These are phyloP conservation scores for Papiliotrema terrestris DNA, from an alignment of 1,284 basidiomycete genomes.

Conservation along the genomic window DNA sequence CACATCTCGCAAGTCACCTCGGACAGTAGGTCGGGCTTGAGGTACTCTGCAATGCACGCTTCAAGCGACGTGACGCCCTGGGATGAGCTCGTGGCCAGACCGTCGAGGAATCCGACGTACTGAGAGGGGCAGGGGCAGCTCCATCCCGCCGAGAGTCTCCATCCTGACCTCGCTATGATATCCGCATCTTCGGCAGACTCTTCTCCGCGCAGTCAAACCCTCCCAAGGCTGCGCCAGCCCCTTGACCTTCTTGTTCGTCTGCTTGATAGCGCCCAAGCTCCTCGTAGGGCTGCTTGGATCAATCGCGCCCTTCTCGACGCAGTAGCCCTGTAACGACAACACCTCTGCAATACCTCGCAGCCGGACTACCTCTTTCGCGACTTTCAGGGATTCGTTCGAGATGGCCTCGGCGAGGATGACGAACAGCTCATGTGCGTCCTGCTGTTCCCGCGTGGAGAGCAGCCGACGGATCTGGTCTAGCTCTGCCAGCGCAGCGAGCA, in stretches of 20 bases:
- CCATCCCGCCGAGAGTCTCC: conserved; percentile 46
- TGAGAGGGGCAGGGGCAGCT: conserved; percentile 37
- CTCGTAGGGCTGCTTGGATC: not conserved
- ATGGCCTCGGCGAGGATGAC: conserved; percentile 81
- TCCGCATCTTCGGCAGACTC: conserved; percentile 44
- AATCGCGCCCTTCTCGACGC: conserved; percentile 4
- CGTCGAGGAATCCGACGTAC: not conserved
- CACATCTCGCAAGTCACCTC: conserved; percentile 53
- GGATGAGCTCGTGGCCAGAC: conserved; percentile 16
- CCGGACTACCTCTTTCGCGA: conserved; percentile 34
- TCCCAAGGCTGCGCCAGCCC: conserved; percentile 46
- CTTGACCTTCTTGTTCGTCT: conserved; percentile 21
- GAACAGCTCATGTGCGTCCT: conserved; percentile 95
- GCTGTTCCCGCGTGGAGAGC: conserved; percentile 81
- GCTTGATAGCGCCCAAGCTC: conserved; percentile 11
- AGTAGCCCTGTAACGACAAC: conserved; percentile 25
- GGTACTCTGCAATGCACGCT: conserved; percentile 49
- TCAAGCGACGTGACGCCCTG: conserved; percentile 49
- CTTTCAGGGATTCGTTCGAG: conserved; percentile 65
- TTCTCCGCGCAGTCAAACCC: conserved; percentile 43
- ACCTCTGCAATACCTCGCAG: conserved; percentile 31
- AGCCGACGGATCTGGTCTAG: conserved; percentile 61
- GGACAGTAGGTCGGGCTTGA: conserved; percentile 49
- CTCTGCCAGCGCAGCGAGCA: conserved; percentile 65
- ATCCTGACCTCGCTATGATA: conserved; percentile 42